Base-by-base conservation (phyloP, 2,329 filamentous ascomycete species). In the Trichocomaceae sp. region DNA sequence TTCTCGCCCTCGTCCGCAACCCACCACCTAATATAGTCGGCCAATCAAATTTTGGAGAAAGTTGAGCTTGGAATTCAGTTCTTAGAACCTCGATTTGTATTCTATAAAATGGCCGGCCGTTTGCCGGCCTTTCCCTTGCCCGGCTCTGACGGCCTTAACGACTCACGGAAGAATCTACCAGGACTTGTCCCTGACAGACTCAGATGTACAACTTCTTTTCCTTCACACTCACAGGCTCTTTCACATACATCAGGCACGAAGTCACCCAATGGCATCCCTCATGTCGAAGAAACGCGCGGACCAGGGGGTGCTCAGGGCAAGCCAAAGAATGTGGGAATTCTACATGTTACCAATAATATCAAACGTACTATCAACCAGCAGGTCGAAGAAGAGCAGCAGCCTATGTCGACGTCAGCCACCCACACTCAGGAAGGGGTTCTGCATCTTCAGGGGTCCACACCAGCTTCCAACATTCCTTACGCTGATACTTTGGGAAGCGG, bases 301-400 rank as follows among this genome's bases (percentile, higher is more conserved):
- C 54, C 62, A 42, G 61, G 53, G 52, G 63, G 58, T 50, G 62
- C 63, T 59, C 69, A 66, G 62, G 61, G 60, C 60, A 69, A 57
- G 61, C 58, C 63, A 59, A 62, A 65, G 69, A 72, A 71, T 72
- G 69, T 64, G 62, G 64, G 68, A 57, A 70, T 69, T 66, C 63
- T 65, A 44, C 67, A 64, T 54, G 63, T 50, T 59, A 59, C 69
- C 57, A 72, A 70, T 65, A 66, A 65, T 52, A 61, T 69, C 56
- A 66, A 70, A 49, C 67, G 67, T 57, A 67, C 63, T 15, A 61
- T 63, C 46, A 62, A 60, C 45, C 61, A 64, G 51, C 55, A 57
- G 47, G 31, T 55, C 29, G 29, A 51, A 39, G 23, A 58, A 62
- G 23, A 55, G 52, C 45, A 56, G 60, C 33, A 53, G 41, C 29